Evolutionary conservation across 1,284 basidiomycete species (phyloP).

Genomic region (Xerocomus nothofagi): DNA sequence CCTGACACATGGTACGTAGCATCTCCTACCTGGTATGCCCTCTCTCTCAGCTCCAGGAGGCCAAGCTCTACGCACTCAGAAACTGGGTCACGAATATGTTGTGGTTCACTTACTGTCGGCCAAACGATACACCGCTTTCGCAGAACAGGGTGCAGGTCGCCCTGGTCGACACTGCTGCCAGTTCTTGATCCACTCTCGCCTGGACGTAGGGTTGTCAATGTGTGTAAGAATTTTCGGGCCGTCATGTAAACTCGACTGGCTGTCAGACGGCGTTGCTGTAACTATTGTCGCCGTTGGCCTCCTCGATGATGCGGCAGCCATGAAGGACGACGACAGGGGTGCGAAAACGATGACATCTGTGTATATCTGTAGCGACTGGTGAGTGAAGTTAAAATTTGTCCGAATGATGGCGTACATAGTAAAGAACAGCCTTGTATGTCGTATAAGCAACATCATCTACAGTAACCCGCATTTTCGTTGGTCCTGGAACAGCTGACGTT

Average conservation of each 20-base stretch:
- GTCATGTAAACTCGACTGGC: constrained; percentile 36
- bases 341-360: constrained; percentile 85
- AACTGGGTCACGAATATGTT: background rate
- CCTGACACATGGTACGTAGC: background rate
- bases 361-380: constrained; percentile 58
- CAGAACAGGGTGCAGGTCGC: constrained; percentile 77
- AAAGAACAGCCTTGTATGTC: constrained; percentile 82
- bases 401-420: constrained; percentile 58
- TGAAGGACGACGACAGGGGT: constrained; percentile 74
- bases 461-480: constrained; percentile 59
- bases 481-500: constrained; percentile 28
- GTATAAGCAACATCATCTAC: constrained; percentile 79
- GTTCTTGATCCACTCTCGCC: constrained; percentile 64
- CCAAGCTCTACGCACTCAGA: constrained; percentile 55
- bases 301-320: constrained; percentile 25
- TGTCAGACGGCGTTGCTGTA: constrained; percentile 37
- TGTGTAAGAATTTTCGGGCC: constrained; percentile 15
- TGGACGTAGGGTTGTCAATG: constrained; percentile 40
- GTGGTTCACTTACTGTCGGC: constrained; percentile 64
- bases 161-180: constrained; percentile 61
- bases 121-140: constrained; percentile 86
- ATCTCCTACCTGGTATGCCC: constrained; percentile 58
- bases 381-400: constrained; percentile 1
- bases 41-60: constrained; percentile 64
- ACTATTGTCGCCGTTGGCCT: constrained; percentile 24